These are phyloP conservation scores for Paraurostyla sp. DNA, from an alignment of 73 alveolate genomes.

Conservation along the genomic window DNA sequence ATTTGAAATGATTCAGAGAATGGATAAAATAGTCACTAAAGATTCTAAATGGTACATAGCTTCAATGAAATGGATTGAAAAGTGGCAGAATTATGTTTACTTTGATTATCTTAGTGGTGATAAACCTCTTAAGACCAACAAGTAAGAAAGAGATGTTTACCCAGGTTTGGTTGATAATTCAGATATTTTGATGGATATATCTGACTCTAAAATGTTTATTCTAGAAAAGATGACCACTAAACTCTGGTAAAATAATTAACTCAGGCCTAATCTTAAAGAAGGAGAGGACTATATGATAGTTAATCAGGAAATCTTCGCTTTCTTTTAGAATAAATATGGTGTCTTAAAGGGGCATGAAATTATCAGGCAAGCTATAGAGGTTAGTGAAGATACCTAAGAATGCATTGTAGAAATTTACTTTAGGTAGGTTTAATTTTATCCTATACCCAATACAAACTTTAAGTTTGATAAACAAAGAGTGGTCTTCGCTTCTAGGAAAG, in stretches of 20 bases:
- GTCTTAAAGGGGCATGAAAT: constrained; percentile 19
- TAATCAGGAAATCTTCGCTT: constrained; percentile 52
- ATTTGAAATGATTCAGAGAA: constrained; percentile 29
- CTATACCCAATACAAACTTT: constrained; percentile 46
- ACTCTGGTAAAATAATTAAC: constrained; percentile 50
- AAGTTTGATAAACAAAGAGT: background rate
- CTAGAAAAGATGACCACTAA: constrained; percentile 22
- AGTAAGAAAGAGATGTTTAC: constrained; percentile 35
- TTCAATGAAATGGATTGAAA: constrained; percentile 62
- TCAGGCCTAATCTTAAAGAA: constrained; percentile 62
- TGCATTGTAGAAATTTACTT: constrained; percentile 72
- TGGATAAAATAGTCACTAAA: constrained; percentile 48
- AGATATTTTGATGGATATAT: constrained; percentile 16
- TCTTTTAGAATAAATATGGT: constrained; percentile 58
- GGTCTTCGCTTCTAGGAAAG: constrained; percentile 51
- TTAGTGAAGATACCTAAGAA: constrained; percentile 52
- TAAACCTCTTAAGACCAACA: background rate
- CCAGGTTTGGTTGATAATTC: constrained; percentile 64
- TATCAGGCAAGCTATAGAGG: constrained; percentile 52
- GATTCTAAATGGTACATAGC: constrained; percentile 66
- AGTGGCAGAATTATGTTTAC: constrained; percentile 61
- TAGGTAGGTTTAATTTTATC: constrained; percentile 17
- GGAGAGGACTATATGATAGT: constrained; percentile 67
- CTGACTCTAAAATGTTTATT: background rate
- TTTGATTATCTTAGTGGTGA: background rate